These are phyloP conservation scores for Quercus bicolor DNA, from an alignment of 306 rosid genomes.

Conservation along the genomic window DNA sequence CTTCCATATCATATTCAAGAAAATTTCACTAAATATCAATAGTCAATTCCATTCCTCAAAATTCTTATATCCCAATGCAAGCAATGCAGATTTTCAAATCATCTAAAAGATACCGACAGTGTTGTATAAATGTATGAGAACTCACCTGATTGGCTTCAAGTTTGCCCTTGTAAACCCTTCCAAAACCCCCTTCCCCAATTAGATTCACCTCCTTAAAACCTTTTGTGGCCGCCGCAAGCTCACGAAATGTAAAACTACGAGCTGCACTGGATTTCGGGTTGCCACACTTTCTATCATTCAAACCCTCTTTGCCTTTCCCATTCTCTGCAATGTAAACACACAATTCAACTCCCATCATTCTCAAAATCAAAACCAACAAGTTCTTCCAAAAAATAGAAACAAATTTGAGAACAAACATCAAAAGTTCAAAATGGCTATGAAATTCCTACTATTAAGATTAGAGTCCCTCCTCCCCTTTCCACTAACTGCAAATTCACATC, in stretches of 20 bases:
- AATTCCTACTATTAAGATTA: slow-evolving; percentile 22
- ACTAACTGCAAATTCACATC: slow-evolving; percentile 31
- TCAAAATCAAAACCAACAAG: too few species aligned
- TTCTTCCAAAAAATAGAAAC: too few species aligned
- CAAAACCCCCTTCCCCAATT: slow-evolving; percentile 98
- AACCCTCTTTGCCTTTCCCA: slow-evolving; percentile 33
- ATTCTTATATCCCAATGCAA: not conserved
- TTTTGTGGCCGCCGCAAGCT: slow-evolving; percentile 74
- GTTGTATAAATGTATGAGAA: not conserved
- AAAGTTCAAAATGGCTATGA: not conserved
- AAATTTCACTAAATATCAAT: not conserved
- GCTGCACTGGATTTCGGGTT: slow-evolving; percentile 32
- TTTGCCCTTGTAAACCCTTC: slow-evolving; percentile 89
- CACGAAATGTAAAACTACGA: slow-evolving; percentile 64
- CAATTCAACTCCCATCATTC: not conserved
- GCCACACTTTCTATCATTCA: slow-evolving; percentile 11
- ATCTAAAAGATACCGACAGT: not conserved
- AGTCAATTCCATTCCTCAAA: not conserved
- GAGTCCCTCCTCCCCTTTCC: slow-evolving; percentile 34
- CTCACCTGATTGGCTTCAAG: slow-evolving; percentile 65
- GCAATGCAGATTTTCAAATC: not conserved
- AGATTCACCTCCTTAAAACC: slow-evolving; percentile 69
- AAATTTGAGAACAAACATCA: not conserved
- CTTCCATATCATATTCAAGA: not conserved
- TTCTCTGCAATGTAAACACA: slow-evolving; percentile 15